Conservation (phyloP, 768 basidiomycete species). For the Cystobasidiopsis lactophilus region DNA sequence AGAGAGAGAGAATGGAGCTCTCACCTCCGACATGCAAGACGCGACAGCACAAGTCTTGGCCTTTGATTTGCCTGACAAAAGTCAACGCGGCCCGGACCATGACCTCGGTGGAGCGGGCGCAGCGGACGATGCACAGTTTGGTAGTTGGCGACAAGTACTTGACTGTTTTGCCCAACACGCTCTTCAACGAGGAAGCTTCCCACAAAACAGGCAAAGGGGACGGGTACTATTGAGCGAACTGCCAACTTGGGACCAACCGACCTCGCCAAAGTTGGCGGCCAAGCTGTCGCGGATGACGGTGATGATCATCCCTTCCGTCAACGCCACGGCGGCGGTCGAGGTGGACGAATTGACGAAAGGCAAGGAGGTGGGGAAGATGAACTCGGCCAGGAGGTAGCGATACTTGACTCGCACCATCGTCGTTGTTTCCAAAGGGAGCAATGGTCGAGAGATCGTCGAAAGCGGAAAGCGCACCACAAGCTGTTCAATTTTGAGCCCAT, state of each 20-base stretch:
- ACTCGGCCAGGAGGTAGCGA: constrained; percentile 16
- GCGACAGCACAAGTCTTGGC: constrained; percentile 5
- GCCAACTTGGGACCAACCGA: constrained; percentile 17
- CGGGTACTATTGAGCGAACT: constrained; percentile 15
- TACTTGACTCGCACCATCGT: constrained; percentile 17
- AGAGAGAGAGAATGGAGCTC: background rate
- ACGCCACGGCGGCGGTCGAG: background rate
- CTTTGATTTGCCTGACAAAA: constrained; percentile 13
- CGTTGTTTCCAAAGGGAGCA: background rate
- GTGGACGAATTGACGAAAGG: constrained; percentile 7
- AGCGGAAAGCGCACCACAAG: too few relatives aligned
- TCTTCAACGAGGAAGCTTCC: background rate
- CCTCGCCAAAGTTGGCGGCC: constrained; percentile 17
- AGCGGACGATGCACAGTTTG: constrained; percentile 15
- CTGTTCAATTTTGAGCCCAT: too few relatives aligned
- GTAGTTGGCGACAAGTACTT: constrained; percentile 18
- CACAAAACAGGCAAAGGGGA: background rate
- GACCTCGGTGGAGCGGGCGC: constrained; percentile 12
- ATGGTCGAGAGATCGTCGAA: background rate
- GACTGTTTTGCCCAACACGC: constrained; percentile 11
- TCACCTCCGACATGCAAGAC: constrained; percentile 17
- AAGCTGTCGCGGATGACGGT: constrained; percentile 14
- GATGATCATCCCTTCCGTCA: constrained; percentile 12
- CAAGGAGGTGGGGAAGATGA: constrained; percentile 14
- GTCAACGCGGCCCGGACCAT: constrained; percentile 18